Conservation (phyloP, 2,329 filamentous ascomycete genomes). For the Venturia nashicola region DNA sequence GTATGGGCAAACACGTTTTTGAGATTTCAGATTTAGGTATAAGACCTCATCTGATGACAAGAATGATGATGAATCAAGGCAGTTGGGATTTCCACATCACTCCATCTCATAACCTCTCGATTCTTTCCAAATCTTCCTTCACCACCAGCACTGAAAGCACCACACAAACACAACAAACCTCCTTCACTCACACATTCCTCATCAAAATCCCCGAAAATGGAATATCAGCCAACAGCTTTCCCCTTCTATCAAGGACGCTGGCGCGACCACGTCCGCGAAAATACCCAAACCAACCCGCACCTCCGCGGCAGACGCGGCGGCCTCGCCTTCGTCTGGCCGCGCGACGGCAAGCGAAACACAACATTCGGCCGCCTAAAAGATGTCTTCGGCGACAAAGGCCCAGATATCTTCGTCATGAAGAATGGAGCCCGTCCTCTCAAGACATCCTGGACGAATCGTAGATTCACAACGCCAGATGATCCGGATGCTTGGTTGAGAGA, state of each 20-base stretch:
- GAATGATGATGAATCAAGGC: neutral
- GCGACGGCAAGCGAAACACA: conserved; percentile 26
- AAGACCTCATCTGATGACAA: neutral
- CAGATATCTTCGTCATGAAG: conserved; percentile 31
- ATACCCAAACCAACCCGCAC: conserved; percentile 2
- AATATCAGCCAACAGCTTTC: conserved; percentile 1
- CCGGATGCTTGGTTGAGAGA: conserved; percentile 12
- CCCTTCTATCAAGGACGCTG: conserved; percentile 4
- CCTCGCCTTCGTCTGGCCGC: conserved; percentile 32
- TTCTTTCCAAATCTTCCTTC: neutral
- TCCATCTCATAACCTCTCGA: neutral
- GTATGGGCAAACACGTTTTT: neutral
- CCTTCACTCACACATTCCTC: neutral
- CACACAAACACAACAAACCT: neutral
- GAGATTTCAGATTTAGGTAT: neutral
- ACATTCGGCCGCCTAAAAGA: conserved; percentile 31
- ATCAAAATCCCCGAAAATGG: neutral
- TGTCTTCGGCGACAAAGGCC: conserved; percentile 27
- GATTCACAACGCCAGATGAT: conserved; percentile 11
- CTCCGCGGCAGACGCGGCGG: conserved; percentile 19
- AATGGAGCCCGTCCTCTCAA: conserved; percentile 24
- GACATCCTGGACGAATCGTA: conserved; percentile 3
- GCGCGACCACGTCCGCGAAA: conserved; percentile 2
- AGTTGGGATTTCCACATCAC: neutral
- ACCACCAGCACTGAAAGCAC: neutral